Conservation (phyloP, 345 rosid species). For the Punica granatum region DNA sequence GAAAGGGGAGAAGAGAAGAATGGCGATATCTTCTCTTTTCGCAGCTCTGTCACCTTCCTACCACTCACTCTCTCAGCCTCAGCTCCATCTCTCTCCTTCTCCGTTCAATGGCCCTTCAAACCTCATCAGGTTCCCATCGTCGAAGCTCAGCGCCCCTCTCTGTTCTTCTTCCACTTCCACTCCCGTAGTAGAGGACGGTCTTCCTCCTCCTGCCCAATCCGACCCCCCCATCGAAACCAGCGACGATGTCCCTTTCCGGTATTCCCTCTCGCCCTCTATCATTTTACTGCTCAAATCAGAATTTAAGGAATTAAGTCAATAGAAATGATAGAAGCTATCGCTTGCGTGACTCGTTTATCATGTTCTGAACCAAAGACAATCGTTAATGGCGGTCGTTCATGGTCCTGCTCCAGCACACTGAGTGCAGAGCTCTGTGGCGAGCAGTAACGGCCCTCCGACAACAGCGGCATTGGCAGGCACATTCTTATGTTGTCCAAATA, state of each 20-base stretch:
- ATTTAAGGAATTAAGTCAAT: neutral
- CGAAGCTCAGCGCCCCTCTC: slow-evolving; percentile 23
- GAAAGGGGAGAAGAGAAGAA: neutral
- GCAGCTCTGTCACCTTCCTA: neutral
- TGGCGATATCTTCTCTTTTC: neutral
- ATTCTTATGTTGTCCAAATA: no score
- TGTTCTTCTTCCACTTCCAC: slow-evolving; percentile 25
- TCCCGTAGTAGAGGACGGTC: slow-evolving; percentile 33
- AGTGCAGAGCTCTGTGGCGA: no score
- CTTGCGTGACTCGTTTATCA: no score
- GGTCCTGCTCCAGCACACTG: no score
- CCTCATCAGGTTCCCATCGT: slow-evolving; percentile 20
- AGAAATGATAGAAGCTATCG: no score
- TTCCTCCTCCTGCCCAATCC: slow-evolving; percentile 18
- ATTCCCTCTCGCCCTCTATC: neutral
- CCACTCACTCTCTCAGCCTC: slow-evolving; percentile 17
- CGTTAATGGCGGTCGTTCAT: no score
- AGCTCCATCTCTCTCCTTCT: slow-evolving; percentile 1
- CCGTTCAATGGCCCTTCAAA: slow-evolving; percentile 14
- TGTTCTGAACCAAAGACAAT: no score
- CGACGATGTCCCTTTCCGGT: slow-evolving; percentile 35
- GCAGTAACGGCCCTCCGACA: no score
- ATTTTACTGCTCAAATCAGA: neutral
- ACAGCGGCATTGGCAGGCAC: no score
- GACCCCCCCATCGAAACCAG: slow-evolving; percentile 16